Base-by-base conservation (phyloP, 75 land plant species). In the Picea sitchensis region DNA sequence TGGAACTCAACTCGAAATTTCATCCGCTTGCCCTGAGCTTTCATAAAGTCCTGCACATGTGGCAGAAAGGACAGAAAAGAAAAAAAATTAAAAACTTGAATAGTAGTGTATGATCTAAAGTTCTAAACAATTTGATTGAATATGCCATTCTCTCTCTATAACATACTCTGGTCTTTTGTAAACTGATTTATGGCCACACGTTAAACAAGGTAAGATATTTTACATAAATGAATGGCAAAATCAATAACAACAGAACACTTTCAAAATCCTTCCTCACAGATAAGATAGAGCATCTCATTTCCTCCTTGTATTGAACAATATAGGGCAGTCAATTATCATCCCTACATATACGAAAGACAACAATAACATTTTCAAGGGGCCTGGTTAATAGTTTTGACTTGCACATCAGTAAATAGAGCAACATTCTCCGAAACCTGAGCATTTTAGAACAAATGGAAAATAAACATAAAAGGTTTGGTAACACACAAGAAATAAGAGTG, bases 1-100 rank as follows among this genome's bases (percentile, higher is more conserved):
- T 83, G 88, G 71, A 88, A 87, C 59, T 91, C 89, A 30, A 69
- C 58, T 13, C 36, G 75, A 4, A 95, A 65, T 82, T 85, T 91
- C 67, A 87, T 44, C 58, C 89, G 88, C 81, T 73, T 94, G 31
- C 98, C 95, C 83, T 96, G 99, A 23, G 90, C 84, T 84, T 84
- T 82, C 38, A 87, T 36, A 76, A 96, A 96, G 26, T 95, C 95
- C 97, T 96, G 79, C 59, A 83, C 59, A 83, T 32, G 54, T 44
- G 71, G 15, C 77, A 68, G 20, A 6, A 67, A 68, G 54, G 11
- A 79, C 17, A n/a, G n/a, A n/a, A n/a, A n/a, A n/a, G n/a, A n/a
- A n/a, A 61, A 58, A 79, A 31, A 77, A 72, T n/a, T 30, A 18
- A 26, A 26, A 76, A 31, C 8, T 1, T 61, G 23, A 51, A 76